phyloP scores from a whole-genome alignment of 106 monocot species.

The Platanthera guangdongensis region DNA sequence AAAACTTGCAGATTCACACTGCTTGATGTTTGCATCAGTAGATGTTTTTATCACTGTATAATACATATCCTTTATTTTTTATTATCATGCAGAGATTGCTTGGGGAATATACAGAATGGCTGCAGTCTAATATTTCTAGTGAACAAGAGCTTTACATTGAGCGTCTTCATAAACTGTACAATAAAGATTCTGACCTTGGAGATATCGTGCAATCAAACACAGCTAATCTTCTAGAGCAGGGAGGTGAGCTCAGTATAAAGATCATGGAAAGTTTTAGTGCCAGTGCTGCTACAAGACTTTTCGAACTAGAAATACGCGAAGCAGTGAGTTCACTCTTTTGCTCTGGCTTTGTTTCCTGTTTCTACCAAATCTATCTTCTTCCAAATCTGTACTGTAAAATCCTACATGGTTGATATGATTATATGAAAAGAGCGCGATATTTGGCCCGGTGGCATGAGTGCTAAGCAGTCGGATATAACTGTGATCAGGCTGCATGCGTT shows the following conservation, averaged over 20 bases:
- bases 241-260: conserved; percentile 36
- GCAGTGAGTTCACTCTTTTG: conserved; percentile 39
- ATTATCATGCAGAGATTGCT: conserved; percentile 45
- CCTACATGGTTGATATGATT: too few relatives aligned
- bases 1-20: too few relatives aligned
- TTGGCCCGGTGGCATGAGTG: too few relatives aligned
- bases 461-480: too few relatives aligned
- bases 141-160: conserved; percentile 48
- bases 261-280: conserved; percentile 63
- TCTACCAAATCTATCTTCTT: background rate
- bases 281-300: conserved; percentile 66
- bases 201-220: conserved; percentile 18
- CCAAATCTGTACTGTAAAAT: background rate
- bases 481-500: too few relatives aligned
- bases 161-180: conserved; percentile 37
- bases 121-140: conserved; percentile 42
- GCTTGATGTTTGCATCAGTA: too few relatives aligned
- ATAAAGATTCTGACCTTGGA: conserved; percentile 11
- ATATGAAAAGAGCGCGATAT: too few relatives aligned
- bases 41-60: too few relatives aligned
- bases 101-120: conserved; percentile 65
- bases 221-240: conserved; percentile 14
- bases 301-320: conserved; percentile 95
- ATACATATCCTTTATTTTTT: too few relatives aligned
- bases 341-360: background rate